phyloP scores from a whole-genome alignment of 2,329 filamentous ascomycete species.

The Xylaria sp. region DNA sequence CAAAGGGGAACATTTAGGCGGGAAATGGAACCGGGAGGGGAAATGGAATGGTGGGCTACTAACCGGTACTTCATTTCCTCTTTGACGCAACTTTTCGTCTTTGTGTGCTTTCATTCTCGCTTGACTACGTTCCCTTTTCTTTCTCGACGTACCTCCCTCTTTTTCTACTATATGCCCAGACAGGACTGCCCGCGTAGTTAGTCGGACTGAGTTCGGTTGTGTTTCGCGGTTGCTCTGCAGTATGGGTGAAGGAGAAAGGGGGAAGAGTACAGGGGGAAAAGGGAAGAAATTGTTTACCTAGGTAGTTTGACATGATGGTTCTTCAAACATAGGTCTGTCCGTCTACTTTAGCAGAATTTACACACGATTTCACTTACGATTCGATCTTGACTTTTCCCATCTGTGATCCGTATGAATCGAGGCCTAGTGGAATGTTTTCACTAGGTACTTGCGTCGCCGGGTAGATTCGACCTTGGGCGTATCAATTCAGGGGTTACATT shows the following conservation, averaged over 20 bases:
- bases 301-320: background rate
- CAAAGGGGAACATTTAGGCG: background rate
- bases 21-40: conserved; percentile 4
- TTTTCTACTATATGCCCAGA: too few relatives aligned
- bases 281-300: background rate
- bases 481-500: too few relatives aligned
- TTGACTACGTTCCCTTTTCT: background rate
- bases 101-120: background rate
- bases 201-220: too few relatives aligned
- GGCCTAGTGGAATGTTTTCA: too few relatives aligned
- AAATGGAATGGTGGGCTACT: background rate
- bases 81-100: background rate
- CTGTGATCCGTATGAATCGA: too few relatives aligned
- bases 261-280: background rate
- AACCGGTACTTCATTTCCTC: background rate
- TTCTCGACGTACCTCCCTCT: too few relatives aligned
- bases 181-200: too few relatives aligned
- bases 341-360: background rate
- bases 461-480: too few relatives aligned
- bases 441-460: too few relatives aligned
- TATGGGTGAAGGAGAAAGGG: background rate
- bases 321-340: background rate
- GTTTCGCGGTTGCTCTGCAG: background rate
- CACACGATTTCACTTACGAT: conserved; percentile 3
- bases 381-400: too few relatives aligned